A percentile compares a stretch with the other conserved stretches of the same genome.
Conservation (phyloP, 306 rosid species). For the Potentilla sterilis region DNA sequence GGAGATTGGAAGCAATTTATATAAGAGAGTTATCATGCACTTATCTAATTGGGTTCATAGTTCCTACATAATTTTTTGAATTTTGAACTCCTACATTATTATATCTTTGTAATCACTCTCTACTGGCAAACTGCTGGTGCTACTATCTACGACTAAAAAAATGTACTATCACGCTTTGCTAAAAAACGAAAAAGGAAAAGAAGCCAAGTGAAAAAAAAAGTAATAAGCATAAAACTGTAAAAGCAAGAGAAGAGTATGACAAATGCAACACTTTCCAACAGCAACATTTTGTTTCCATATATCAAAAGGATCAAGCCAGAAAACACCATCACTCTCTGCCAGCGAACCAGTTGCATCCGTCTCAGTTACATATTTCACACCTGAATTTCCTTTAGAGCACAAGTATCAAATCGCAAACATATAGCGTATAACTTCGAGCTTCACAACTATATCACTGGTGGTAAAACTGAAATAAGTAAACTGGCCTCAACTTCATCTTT, state of each 20-base stretch:
- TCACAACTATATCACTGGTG: not conserved
- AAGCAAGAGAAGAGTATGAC: no score
- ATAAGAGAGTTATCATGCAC: not conserved
- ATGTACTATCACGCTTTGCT: no score
- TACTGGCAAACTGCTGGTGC: no score
- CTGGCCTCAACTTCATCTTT: not conserved
- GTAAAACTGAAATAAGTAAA: not conserved
- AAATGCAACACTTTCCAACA: conserved; percentile 38
- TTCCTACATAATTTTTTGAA: no score
- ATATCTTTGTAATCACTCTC: no score
- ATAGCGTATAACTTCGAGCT: conserved; percentile 7
- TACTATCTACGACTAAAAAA: no score
- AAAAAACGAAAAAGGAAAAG: no score
- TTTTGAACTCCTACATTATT: no score
- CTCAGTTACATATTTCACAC: conserved; percentile 65
- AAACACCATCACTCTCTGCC: conserved; percentile 70
- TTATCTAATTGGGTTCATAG: not conserved
- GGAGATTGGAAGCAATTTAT: no score
- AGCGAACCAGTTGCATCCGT: conserved; percentile 38
- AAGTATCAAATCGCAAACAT: not conserved
- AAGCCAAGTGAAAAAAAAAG: no score
- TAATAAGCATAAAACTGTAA: no score
- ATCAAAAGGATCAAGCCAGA: conserved; percentile 73
- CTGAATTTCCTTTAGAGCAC: conserved; percentile 36
- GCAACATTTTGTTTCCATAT: conserved; percentile 61